A percentile compares a stretch with the other conserved stretches of the same genome.
Conservation (phyloP, 73 alveolate genomes). For the Paramecium sonneborni region DNA sequence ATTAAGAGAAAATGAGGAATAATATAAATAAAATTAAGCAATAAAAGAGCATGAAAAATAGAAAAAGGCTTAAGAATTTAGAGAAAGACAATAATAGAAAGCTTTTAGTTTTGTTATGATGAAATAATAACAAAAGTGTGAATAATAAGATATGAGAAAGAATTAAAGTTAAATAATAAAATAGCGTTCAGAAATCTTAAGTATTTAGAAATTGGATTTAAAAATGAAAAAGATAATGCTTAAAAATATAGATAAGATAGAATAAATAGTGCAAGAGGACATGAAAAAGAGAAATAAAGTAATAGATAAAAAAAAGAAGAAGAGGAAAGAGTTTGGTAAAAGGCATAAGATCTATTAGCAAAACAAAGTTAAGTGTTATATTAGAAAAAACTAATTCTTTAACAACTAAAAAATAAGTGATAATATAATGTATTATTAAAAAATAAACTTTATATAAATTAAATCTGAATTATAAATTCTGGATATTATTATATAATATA, state of each 20-base stretch:
- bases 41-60: neutral
- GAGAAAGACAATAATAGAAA: neutral
- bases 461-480: neutral
- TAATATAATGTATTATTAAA: neutral
- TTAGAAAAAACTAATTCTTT: neutral
- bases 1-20: constrained; percentile 1
- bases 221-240: neutral
- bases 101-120: neutral
- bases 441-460: neutral
- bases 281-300: neutral
- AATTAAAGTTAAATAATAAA: neutral
- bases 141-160: neutral
- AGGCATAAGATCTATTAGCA: neutral
- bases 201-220: neutral
- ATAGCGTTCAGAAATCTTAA: neutral
- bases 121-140: neutral
- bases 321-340: constrained; percentile 22
- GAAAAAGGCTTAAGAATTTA: constrained; percentile 1
- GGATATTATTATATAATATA: neutral
- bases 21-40: constrained; percentile 1
- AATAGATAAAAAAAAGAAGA: constrained; percentile 1
- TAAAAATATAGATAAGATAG: neutral
- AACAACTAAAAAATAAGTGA: neutral
- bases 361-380: neutral
- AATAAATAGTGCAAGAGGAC: constrained; percentile 4